phyloP scores from a whole-genome alignment of 2,329 filamentous ascomycete species.

The Akanthomyces lecanii region DNA sequence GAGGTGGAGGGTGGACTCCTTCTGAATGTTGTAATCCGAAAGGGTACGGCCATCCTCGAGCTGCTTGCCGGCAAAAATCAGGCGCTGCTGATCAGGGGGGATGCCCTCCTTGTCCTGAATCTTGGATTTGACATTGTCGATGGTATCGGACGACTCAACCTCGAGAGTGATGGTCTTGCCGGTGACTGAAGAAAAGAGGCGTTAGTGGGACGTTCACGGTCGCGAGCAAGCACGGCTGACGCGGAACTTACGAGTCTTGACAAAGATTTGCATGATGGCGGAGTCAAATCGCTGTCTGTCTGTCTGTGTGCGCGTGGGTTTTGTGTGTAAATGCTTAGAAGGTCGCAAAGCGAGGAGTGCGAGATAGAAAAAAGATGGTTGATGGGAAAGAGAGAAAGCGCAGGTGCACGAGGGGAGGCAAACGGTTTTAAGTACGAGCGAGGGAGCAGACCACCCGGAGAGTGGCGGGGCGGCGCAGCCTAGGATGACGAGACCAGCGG shows the following conservation, averaged over 20 bases:
- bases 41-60: conserved; percentile 76
- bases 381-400: conserved; percentile 18
- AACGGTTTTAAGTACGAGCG: conserved; percentile 30
- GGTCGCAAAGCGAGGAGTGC: conserved; percentile 3
- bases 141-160: conserved; percentile 9
- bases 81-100: conserved; percentile 89
- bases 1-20: conserved; percentile 67
- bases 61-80: conserved; percentile 97
- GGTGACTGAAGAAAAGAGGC: conserved; percentile 52
- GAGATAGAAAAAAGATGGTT: conserved; percentile 18
- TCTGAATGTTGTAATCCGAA: conserved; percentile 55
- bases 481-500: conserved; percentile 23
- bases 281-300: conserved; percentile 1
- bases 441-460: conserved; percentile 25
- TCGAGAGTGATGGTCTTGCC: conserved; percentile 48
- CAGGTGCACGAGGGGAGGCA: conserved; percentile 22
- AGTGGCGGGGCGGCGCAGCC: conserved; percentile 30
- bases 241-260: conserved; percentile 78
- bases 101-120: conserved; percentile 42
- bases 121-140: conserved; percentile 8
- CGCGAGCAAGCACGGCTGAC: conserved; percentile 16
- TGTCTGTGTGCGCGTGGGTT: conserved; percentile 8
- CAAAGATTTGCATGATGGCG: conserved; percentile 85
- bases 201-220: conserved; percentile 21
- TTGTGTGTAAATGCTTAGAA: not conserved